These are phyloP conservation scores for Boletus speciosus DNA, from an alignment of 768 basidiomycete species.

Conservation along the genomic window DNA sequence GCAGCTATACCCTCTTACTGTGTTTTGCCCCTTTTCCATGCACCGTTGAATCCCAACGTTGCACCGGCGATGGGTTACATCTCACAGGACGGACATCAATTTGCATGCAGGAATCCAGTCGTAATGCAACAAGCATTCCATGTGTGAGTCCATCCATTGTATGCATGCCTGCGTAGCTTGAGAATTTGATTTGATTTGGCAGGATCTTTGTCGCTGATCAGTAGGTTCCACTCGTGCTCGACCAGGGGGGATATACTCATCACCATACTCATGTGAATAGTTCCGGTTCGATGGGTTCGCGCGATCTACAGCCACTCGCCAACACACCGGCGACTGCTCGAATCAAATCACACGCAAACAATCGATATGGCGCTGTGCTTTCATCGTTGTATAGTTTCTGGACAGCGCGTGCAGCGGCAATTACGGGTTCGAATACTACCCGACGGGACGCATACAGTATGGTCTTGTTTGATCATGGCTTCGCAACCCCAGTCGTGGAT, in stretches of 20 bases:
- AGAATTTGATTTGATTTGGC: not conserved
- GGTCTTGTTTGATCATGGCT: conserved; percentile 39
- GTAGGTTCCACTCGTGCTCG: conserved; percentile 19
- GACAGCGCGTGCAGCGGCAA: conserved; percentile 44
- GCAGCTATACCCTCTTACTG: conserved; percentile 53
- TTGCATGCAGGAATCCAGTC: conserved; percentile 51
- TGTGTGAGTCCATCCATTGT: conserved; percentile 41
- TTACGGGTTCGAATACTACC: conserved; percentile 22
- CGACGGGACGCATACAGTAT: conserved; percentile 58
- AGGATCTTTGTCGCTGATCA: conserved; percentile 57
- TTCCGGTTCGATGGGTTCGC: conserved; percentile 47
- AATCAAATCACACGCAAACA: conserved; percentile 38
- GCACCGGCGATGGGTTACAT: conserved; percentile 39
- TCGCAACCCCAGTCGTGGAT: conserved; percentile 34
- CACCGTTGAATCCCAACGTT: conserved; percentile 28
- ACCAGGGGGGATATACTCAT: not conserved
- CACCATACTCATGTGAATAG: conserved; percentile 22
- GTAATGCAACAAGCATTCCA: conserved; percentile 54
- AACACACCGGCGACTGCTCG: conserved; percentile 39
- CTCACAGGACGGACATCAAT: conserved; percentile 56
- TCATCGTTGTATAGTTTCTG: conserved; percentile 57
- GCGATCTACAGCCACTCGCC: conserved; percentile 43
- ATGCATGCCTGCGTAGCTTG: rapidly evolving
- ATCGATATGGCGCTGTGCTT: conserved; percentile 58
- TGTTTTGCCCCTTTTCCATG: conserved; percentile 52